phyloP scores from a whole-genome alignment of 164 flowering plant genomes.

The Umbellularia californica region DNA sequence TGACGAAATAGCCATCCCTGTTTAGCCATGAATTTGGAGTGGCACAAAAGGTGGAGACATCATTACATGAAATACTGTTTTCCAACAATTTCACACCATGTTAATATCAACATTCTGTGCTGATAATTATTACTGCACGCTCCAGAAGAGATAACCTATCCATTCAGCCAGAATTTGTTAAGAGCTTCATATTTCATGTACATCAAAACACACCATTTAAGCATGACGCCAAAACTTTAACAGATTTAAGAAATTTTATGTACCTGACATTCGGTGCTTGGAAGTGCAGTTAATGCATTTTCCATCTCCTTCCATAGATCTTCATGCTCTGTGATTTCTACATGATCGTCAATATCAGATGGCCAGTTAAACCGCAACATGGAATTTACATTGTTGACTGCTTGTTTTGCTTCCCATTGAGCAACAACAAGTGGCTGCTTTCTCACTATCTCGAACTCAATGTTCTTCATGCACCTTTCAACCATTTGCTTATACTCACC shows the following conservation, averaged over 20 bases:
- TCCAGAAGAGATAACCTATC: too few relatives aligned
- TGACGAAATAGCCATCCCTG: too few relatives aligned
- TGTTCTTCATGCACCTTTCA: slow-evolving; percentile 61
- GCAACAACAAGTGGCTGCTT: slow-evolving; percentile 40
- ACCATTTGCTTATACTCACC: slow-evolving; percentile 51
- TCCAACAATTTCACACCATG: too few relatives aligned
- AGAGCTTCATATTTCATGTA: too few relatives aligned
- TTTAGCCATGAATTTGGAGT: too few relatives aligned
- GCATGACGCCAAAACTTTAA: too few relatives aligned
- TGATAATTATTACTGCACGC: too few relatives aligned
- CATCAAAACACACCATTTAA: too few relatives aligned
- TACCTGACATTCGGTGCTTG: slow-evolving; percentile 47
- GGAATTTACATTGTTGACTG: slow-evolving; percentile 13
- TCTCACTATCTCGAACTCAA: slow-evolving; percentile 41
- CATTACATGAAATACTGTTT: too few relatives aligned
- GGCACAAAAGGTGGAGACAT: too few relatives aligned
- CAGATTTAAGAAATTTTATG: background rate
- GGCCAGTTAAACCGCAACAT: slow-evolving; percentile 6
- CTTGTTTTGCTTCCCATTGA: slow-evolving; percentile 51
- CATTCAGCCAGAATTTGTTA: too few relatives aligned
- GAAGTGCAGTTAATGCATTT: slow-evolving; percentile 36
- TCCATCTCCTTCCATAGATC: slow-evolving; percentile 88
- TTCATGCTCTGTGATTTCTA: slow-evolving; percentile 59
- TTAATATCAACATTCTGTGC: too few relatives aligned
- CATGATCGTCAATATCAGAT: slow-evolving; percentile 15